Percentiles rank a stretch among this genome's conserved stretches.
Evolutionary conservation across 2,329 filamentous ascomycete species (phyloP).

Genomic region (Elsinoe ampelina): DNA sequence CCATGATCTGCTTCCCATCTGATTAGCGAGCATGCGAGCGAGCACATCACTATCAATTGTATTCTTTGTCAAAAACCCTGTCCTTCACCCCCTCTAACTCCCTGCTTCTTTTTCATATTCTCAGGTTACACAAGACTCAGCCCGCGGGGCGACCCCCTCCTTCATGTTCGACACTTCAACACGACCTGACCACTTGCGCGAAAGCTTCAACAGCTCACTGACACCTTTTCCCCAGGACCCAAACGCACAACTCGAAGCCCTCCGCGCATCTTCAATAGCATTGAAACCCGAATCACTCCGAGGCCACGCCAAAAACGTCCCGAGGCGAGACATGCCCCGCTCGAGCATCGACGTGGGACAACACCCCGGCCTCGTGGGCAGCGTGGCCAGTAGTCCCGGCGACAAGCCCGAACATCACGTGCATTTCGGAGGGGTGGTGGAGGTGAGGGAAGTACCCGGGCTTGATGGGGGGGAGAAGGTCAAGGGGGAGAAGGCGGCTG

Average conservation of each 20-base stretch:
- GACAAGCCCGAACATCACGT: constrained; percentile 9
- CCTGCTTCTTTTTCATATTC: not conserved
- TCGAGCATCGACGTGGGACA: constrained; percentile 2
- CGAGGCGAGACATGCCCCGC: constrained; percentile 25
- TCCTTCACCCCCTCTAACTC: not conserved
- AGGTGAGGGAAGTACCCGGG: not conserved
- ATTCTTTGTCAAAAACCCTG: not conserved
- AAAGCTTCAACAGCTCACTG: not conserved
- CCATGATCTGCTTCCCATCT: constrained; percentile 15
- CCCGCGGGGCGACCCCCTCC: not conserved
- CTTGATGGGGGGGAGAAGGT: no score
- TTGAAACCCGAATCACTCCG: constrained; percentile 24
- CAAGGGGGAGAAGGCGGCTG: not conserved
- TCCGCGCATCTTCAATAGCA: constrained; percentile 36
- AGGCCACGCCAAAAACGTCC: constrained; percentile 21
- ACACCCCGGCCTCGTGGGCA: not conserved
- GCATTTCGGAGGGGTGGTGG: not conserved
- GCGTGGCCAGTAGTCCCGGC: not conserved
- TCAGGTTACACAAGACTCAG: not conserved
- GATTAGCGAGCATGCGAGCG: not conserved
- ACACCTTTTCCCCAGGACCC: constrained; percentile 33
- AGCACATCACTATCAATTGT: not conserved
- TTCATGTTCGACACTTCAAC: not conserved
- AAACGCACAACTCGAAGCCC: constrained; percentile 36
- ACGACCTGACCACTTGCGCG: not conserved